A percentile compares a stretch with the other conserved stretches of the same genome.
These are phyloP conservation scores for Fistulinella cinereoalba DNA, from an alignment of 1,284 basidiomycete genomes.

Conservation along the genomic window DNA sequence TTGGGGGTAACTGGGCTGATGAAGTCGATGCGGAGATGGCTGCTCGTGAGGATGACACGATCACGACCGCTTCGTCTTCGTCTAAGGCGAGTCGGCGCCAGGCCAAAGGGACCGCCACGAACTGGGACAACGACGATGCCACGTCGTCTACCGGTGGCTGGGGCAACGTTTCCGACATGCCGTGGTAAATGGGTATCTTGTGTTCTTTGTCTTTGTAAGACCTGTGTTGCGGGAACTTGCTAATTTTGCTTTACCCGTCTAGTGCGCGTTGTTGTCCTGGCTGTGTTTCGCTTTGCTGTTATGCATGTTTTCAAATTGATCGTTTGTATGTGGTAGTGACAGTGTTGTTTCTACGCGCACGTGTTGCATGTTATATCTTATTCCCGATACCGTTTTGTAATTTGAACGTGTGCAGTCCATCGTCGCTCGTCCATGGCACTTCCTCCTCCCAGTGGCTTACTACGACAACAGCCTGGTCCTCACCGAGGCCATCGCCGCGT, in stretches of 20 bases:
- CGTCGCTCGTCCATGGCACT: constrained; percentile 64
- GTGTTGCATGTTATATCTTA: constrained; percentile 1
- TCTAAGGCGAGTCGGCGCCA: too few relatives aligned
- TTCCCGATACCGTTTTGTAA: constrained; percentile 39
- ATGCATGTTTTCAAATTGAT: too few relatives aligned
- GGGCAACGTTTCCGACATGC: constrained; percentile 22
- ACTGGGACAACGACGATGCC: constrained; percentile 8
- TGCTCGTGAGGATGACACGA: constrained; percentile 2
- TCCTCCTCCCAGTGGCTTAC: constrained; percentile 91
- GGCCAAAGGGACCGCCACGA: not conserved
- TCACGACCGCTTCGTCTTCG: constrained; percentile 6
- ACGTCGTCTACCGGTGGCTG: constrained; percentile 27
- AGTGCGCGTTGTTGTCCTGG: too few relatives aligned
- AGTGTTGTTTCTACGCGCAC: too few relatives aligned
- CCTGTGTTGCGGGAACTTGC: too few relatives aligned
- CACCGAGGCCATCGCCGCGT: constrained; percentile 48
- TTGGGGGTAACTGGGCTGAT: constrained; percentile 33
- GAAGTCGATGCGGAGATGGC: constrained; percentile 24
- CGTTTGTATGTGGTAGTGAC: too few relatives aligned
- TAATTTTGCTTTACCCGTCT: too few relatives aligned
- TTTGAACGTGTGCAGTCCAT: constrained; percentile 44
- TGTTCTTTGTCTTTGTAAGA: too few relatives aligned
- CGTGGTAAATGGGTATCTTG: constrained; percentile 22
- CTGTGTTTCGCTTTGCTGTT: too few relatives aligned
- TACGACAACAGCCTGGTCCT: constrained; percentile 74